A percentile compares a stretch with the other conserved stretches of the same genome.
Conservation (phyloP, 164 flowering plant species). For the Euptelea pleiosperma region DNA sequence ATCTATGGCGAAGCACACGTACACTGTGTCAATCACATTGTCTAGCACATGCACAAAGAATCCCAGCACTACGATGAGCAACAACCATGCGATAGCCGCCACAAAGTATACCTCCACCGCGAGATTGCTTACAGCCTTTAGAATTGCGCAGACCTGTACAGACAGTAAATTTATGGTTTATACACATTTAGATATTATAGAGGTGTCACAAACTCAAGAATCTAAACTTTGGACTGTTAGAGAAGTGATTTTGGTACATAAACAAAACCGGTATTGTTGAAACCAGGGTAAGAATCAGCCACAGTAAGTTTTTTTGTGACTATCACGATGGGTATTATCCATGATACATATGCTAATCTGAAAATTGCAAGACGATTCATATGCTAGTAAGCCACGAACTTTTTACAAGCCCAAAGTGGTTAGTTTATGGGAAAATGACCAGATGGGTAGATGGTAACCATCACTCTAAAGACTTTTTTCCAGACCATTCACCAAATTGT, state of each 20-base stretch:
- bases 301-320: no score
- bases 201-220: no score
- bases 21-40: slow-evolving; percentile 78
- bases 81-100: slow-evolving; percentile 47
- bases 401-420: neutral
- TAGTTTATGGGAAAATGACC: neutral
- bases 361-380: neutral
- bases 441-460: neutral
- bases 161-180: no score
- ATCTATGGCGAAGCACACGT: slow-evolving; percentile 87
- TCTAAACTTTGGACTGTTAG: no score
- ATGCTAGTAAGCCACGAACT: neutral
- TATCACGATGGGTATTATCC: no score
- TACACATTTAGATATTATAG: no score
- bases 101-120: slow-evolving; percentile 61
- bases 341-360: neutral
- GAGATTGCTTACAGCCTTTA: slow-evolving; percentile 37
- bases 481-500: neutral
- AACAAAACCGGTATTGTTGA: no score
- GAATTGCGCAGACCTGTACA: slow-evolving; percentile 63
- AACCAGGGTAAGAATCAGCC: no score
- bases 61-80: slow-evolving; percentile 47
- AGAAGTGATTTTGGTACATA: no score
- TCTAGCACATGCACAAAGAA: slow-evolving; percentile 80
- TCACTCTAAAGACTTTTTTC: neutral